Base-by-base conservation (phyloP, 2,329 filamentous ascomycete species). In the Zelopaecilomyces penicillatus region DNA sequence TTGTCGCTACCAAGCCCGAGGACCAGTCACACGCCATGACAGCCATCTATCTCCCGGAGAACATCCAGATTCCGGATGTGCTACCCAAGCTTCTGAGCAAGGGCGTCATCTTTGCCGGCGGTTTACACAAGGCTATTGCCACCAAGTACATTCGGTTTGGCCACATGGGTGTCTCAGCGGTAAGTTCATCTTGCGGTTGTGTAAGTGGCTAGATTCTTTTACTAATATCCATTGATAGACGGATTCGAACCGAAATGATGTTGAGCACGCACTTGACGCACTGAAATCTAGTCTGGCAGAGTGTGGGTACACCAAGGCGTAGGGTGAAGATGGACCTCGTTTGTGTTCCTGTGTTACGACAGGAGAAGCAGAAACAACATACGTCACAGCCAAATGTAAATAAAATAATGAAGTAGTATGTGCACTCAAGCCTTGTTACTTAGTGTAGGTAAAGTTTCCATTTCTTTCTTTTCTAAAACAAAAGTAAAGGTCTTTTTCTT, bases 1-100 rank as follows among this genome's bases (percentile, higher is more conserved):
- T 96, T 63, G 75, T 98, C 33, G 90, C 93, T 26, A 67, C 78
- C 32, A 86, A 91, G 64, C 84, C 86, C 0, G 88, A 91, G 57
- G 85, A 95, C 66, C 91, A 97, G 70, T 89, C 93, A 36, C 91
- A 95, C 65, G 89, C 87, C 57, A 98, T 98, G 93, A 98, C 93
- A 4, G 91, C 93, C 47, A 93, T 98, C 54, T 96, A 93, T 67
- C 76, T 98, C 44, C 93, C 93, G 2, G 87, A 97, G 50, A 83
- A 76, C 35, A 70, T 97, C 43, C 82, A 83, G 55, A 83, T 85
- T 30, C 77, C 89, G 3, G 87, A 95, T 53, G 73, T 98, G 31
- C 75, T 98, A 43, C 90, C 93, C 9, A 89, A 81, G 61, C 71
- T 98, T 51, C 67, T 87, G 50, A 87, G 86, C 70, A 90, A 85